Conservation (phyloP, 441 rosid genomes). For the Capsella rubella region DNA sequence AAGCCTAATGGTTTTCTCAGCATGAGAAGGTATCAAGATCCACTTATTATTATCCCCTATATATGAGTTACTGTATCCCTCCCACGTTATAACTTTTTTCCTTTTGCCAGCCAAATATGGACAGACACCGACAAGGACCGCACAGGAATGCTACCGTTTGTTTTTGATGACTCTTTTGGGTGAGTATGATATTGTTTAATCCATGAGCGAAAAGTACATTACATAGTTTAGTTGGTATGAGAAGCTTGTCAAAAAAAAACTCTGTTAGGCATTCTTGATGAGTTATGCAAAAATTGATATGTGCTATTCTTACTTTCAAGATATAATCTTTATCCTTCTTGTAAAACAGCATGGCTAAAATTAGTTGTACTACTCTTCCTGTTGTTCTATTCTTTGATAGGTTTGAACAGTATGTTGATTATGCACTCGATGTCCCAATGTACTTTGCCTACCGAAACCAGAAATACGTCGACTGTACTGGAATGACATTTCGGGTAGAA, state of each 20-base stretch:
- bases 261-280: conserved; percentile 21
- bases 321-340: neutral
- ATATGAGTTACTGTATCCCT: conserved; percentile 13
- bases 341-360: conserved; percentile 10
- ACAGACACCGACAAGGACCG: conserved; percentile 94
- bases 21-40: conserved; percentile 81
- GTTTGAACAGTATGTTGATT: conserved; percentile 98
- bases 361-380: neutral
- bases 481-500: conserved; percentile 94
- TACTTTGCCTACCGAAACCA: conserved; percentile 89
- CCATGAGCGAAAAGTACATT: conserved; percentile 13
- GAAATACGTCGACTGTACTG: conserved; percentile 90
- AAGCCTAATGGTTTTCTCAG: conserved; percentile 98
- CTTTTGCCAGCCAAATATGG: conserved; percentile 86
- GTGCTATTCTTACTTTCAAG: conserved; percentile 1
- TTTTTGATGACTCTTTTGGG: conserved; percentile 92
- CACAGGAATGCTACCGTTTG: conserved; percentile 95
- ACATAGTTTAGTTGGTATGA: neutral
- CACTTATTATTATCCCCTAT: conserved; percentile 18
- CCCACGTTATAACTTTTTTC: conserved; percentile 39
- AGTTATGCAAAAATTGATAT: neutral
- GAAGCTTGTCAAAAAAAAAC: conserved; percentile 1
- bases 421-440: conserved; percentile 99
- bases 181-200: conserved; percentile 47
- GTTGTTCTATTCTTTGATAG: conserved; percentile 53